Evolutionary conservation across 768 basidiomycete species (phyloP), one percentile per base, ranked within the genome.

Genomic region (Trametes villosa): DNA sequence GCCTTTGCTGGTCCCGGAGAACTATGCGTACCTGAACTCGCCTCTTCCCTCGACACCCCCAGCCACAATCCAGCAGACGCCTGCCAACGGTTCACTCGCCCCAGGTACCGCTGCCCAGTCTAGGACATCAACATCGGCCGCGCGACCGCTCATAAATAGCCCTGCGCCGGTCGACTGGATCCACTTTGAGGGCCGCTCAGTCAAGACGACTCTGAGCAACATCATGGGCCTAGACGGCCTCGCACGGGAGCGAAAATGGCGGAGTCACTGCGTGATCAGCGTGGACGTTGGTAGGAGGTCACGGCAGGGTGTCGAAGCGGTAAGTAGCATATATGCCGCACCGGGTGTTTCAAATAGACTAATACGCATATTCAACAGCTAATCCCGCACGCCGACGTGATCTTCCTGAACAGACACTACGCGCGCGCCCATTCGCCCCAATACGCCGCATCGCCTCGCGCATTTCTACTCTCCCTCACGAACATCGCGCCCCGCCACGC

Each of bases 111-210:
- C 18, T 9, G 27, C 77, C 48, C 73, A 78, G 22, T 53, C 71
- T 18, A 50, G 74, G 8, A 65, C 70, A 38, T 71, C 71, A 26
- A 68, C 68, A 49, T 53, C 66, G 8, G 58, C 77, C 27, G 73
- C 74, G 0, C 76, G 77, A 24, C 67, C 58, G 29, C 70, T 76
- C 47, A 78, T 80, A 9, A 80, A 82, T 61, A 87, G 84, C 49
- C 87, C 87, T 0, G 89, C 91, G 0, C 92, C 91, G 0, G 89
- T 94, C 53, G 89, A 94, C 65, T 92, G 92, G 90, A 74, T 94
- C 7, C 91, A 94, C 68, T 90, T 94, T 60, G 92, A 94, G 66
- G 92, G 91, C 4, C 78, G 92, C 3, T 88, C 84, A 0, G 86
- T 89, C 31, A 91, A 89, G 72, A 92, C 89, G 11, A 94, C 91